phyloP scores from a whole-genome alignment of 2,329 filamentous ascomycete species.

The Rosellinia necatrix region DNA sequence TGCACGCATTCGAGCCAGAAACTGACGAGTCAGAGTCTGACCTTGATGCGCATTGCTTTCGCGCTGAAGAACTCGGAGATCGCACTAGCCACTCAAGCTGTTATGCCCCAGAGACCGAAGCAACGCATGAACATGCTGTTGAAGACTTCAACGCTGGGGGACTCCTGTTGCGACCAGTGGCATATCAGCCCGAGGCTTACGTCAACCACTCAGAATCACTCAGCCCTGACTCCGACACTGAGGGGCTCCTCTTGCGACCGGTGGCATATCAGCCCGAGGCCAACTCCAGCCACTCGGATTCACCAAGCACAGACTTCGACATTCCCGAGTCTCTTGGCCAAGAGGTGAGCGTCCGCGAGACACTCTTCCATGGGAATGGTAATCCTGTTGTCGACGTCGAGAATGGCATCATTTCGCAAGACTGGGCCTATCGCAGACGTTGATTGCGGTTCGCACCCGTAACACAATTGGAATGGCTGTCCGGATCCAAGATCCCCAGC shows the following conservation, averaged over 20 bases:
- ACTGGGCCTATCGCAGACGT: background rate
- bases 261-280: background rate
- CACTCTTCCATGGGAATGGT: background rate
- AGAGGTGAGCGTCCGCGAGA: background rate
- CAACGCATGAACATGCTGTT: background rate
- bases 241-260: background rate
- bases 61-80: no score
- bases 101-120: background rate
- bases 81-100: background rate
- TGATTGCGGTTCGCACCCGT: background rate
- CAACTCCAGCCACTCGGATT: background rate
- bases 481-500: no score
- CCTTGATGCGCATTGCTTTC: no score
- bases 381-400: background rate
- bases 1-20: no score
- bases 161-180: background rate
- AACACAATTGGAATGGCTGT: background rate
- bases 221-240: background rate
- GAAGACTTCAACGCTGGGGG: background rate
- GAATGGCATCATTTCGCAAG: background rate
- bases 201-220: background rate
- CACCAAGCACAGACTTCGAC: background rate
- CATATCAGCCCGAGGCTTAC: background rate
- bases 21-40: background rate
- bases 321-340: background rate